These are phyloP conservation scores for Pestalotiopsis fici DNA, from an alignment of 2,329 filamentous ascomycete genomes.

Conservation along the genomic window DNA sequence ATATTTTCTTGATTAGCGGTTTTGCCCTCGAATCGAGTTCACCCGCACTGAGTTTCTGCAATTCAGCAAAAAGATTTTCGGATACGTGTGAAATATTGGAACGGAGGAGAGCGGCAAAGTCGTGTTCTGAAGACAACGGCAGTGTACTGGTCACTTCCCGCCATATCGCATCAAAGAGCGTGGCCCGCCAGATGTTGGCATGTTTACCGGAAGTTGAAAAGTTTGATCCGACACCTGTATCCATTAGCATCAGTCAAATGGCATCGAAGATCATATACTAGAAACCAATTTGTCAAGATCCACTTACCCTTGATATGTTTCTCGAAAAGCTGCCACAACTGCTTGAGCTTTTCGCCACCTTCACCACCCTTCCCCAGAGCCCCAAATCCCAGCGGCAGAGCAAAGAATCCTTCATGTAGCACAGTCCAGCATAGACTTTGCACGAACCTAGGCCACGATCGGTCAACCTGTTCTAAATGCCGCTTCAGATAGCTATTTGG, in stretches of 20 bases:
- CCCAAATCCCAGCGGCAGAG: background rate
- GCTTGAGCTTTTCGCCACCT: background rate
- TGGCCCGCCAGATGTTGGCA: background rate
- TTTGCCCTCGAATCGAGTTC: no score
- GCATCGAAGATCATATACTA: no score
- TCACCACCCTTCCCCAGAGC: background rate
- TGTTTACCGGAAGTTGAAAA: background rate
- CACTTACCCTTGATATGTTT: background rate
- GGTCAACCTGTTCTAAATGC: no score
- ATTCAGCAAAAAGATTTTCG: background rate
- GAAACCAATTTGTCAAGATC: no score
- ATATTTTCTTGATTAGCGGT: background rate
- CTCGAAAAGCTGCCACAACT: background rate
- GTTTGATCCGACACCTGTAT: background rate
- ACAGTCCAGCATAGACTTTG: background rate
- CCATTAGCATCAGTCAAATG: no score
- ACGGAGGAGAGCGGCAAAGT: background rate
- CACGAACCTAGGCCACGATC: background rate
- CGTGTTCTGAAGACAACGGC: background rate
- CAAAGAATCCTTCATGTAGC: background rate
- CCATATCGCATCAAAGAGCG: background rate
- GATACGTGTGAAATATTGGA: background rate
- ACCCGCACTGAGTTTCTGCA: no score
- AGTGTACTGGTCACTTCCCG: background rate
- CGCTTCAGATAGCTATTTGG: no score